phyloP scores from a whole-genome alignment of 257 asterid species.

The Ilex asprella region DNA sequence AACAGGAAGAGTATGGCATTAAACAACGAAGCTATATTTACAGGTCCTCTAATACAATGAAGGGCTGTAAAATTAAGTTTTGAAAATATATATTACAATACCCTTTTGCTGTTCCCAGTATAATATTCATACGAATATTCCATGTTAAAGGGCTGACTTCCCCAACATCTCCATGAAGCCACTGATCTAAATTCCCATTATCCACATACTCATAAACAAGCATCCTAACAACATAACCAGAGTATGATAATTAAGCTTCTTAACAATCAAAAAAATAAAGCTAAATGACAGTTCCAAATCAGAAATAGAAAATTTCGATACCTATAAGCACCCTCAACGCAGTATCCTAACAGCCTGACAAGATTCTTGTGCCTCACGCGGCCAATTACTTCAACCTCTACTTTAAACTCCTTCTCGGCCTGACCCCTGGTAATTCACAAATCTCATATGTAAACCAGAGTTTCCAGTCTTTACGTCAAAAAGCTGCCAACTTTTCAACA shows the following conservation, averaged over 20 bases:
- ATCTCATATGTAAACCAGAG: slow-evolving; percentile 6
- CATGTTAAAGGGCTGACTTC: slow-evolving; percentile 88
- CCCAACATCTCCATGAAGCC: slow-evolving; percentile 98
- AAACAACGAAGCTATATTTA: too few relatives aligned
- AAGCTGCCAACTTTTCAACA: background rate
- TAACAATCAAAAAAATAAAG: background rate
- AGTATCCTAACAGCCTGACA: slow-evolving; percentile 82
- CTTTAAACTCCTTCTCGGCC: slow-evolving; percentile 93
- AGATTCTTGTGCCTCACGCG: slow-evolving; percentile 97
- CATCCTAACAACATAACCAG: slow-evolving; percentile 46
- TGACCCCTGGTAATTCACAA: slow-evolving; percentile 59
- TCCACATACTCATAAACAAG: slow-evolving; percentile 91
- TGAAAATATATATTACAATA: slow-evolving; percentile 16
- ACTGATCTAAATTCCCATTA: slow-evolving; percentile 87
- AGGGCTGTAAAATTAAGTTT: too few relatives aligned
- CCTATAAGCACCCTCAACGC: slow-evolving; percentile 99
- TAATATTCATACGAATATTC: slow-evolving; percentile 73
- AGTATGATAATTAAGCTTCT: background rate
- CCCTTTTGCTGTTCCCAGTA: slow-evolving; percentile 91
- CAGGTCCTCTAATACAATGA: too few relatives aligned
- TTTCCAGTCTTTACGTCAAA: slow-evolving; percentile 6
- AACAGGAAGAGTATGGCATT: slow-evolving; percentile 7
- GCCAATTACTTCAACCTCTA: slow-evolving; percentile 90
- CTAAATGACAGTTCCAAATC: background rate
- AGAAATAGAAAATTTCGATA: slow-evolving; percentile 9